Percentiles rank a stretch among this genome's conserved stretches.
Conservation (phyloP, 75 land plant species). For the Pinus albicaulis region DNA sequence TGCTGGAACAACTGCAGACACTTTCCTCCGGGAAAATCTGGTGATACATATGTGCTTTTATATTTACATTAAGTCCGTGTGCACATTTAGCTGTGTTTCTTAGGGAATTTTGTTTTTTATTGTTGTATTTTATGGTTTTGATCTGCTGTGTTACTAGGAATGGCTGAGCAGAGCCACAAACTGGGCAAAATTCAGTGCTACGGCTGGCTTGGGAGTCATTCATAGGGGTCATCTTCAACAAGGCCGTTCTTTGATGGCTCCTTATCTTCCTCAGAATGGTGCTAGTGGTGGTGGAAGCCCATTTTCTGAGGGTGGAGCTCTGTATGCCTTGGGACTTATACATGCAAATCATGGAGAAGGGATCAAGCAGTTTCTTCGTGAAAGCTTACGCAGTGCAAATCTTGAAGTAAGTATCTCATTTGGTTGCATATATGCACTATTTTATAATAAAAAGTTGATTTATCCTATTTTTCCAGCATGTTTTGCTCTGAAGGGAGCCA, state of each 20-base stretch:
- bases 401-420: constrained; percentile 28
- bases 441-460: not conserved
- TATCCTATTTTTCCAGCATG: not conserved
- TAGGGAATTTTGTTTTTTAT: not conserved
- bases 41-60: not conserved
- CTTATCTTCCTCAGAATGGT: constrained; percentile 55
- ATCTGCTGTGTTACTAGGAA: constrained; percentile 20
- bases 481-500: not conserved
- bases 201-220: constrained; percentile 54
- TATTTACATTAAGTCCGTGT: not conserved
- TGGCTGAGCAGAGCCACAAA: constrained; percentile 57
- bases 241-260: constrained; percentile 54
- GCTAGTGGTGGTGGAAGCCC: constrained; percentile 51
- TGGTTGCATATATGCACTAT: not conserved
- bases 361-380: constrained; percentile 47
- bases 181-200: constrained; percentile 62
- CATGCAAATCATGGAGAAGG: constrained; percentile 64
- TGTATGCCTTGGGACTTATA: constrained; percentile 52
- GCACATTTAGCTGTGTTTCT: too few species aligned
- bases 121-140: not conserved
- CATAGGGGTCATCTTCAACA: constrained; percentile 58
- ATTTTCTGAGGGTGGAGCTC: constrained; percentile 52
- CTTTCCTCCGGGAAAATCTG: constrained; percentile 46
- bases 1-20: constrained; percentile 60
- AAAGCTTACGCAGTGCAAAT: constrained; percentile 38